phyloP scores from a whole-genome alignment of 2,329 filamentous ascomycete species.

The Colletotrichum noveboracense region DNA sequence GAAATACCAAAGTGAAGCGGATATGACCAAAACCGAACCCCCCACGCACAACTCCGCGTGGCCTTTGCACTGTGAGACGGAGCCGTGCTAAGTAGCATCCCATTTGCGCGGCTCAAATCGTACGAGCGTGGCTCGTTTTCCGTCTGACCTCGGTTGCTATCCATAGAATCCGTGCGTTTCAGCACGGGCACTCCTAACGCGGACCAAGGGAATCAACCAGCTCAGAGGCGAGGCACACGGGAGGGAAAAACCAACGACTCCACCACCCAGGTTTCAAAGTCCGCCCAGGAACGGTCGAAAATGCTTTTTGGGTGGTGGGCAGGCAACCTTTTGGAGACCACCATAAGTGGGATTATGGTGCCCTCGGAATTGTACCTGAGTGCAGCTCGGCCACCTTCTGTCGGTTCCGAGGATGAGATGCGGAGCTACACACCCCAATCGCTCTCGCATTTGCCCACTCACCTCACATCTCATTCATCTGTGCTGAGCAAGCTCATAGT shows the following conservation, averaged over 20 bases:
- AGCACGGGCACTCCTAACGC: not conserved
- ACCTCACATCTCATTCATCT: not conserved
- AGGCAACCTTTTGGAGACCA: not conserved
- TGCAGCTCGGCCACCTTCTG: not conserved
- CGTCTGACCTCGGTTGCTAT: not conserved
- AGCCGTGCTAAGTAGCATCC: not conserved
- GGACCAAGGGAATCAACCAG: not conserved
- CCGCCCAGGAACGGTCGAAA: not conserved
- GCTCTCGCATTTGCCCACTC: not conserved
- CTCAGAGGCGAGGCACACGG: not conserved
- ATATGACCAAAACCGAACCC: not conserved
- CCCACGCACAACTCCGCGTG: not conserved
- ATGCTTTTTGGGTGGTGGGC: not conserved
- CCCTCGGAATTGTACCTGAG: not conserved
- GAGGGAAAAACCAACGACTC: not conserved
- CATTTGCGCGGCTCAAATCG: not conserved
- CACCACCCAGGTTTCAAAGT: conserved; percentile 9
- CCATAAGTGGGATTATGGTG: not conserved
- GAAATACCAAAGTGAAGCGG: not conserved
- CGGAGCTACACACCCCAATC: not conserved
- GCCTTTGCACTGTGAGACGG: not conserved
- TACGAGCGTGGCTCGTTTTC: not conserved
- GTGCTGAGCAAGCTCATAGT: not conserved
- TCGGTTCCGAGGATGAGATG: not conserved
- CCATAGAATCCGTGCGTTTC: conserved; percentile 8